Percentiles rank a stretch among this genome's conserved stretches.
These are phyloP conservation scores for Macaranga tanarius DNA, from an alignment of 441 rosid species.

Conservation along the genomic window DNA sequence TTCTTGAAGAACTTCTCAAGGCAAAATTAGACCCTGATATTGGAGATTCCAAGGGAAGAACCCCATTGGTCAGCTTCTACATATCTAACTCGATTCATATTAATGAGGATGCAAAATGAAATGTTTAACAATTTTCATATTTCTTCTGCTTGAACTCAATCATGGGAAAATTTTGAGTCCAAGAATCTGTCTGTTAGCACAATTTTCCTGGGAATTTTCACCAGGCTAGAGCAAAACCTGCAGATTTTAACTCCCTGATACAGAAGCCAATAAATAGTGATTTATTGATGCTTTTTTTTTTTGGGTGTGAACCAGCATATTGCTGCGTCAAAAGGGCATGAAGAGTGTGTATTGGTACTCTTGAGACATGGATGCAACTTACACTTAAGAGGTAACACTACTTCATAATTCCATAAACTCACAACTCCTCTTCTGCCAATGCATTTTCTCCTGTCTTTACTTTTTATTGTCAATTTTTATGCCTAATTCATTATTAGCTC, in stretches of 20 bases:
- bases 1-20: slow-evolving; percentile 79
- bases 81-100: neutral
- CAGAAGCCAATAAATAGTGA: neutral
- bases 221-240: neutral
- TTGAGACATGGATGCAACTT: slow-evolving; percentile 56
- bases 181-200: neutral
- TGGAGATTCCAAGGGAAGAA: slow-evolving; percentile 65
- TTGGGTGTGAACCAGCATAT: slow-evolving; percentile 61
- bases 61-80: slow-evolving; percentile 60
- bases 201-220: neutral
- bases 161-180: neutral
- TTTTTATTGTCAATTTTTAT: no score
- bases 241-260: neutral
- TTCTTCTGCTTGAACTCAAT: neutral
- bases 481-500: neutral
- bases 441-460: neutral
- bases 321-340: slow-evolving; percentile 83
- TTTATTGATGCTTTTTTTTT: neutral
- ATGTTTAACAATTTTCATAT: neutral
- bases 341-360: slow-evolving; percentile 59
- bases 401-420: neutral
- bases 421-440: neutral
- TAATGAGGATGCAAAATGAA: neutral
- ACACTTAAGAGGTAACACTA: slow-evolving; percentile 42
- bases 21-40: slow-evolving; percentile 72